Conservation (phyloP, 164 flowering plant genomes). For the Houttuynia cordata region DNA sequence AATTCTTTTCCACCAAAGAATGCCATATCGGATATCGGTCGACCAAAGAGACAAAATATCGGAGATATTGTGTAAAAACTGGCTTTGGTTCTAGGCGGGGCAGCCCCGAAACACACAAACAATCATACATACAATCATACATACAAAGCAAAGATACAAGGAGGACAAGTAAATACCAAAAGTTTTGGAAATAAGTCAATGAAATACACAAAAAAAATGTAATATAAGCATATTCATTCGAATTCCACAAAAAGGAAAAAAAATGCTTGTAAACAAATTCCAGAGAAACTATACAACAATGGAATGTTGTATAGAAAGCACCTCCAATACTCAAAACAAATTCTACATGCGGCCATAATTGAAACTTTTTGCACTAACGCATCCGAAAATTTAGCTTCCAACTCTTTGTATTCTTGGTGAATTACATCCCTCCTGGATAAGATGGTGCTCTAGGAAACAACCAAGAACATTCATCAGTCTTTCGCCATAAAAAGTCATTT, state of each 20-base stretch:
- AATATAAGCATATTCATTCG: too few relatives aligned
- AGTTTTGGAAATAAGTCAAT: too few relatives aligned
- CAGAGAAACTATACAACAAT: neutral
- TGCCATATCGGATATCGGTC: too few relatives aligned
- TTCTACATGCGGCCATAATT: neutral
- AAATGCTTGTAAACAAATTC: neutral
- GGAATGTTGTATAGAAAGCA: neutral
- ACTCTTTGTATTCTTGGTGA: slow-evolving; percentile 41
- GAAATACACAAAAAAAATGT: too few relatives aligned
- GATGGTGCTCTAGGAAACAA: slow-evolving; percentile 49
- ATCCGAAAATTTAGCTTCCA: slow-evolving; percentile 63
- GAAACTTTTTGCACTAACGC: slow-evolving; percentile 38
- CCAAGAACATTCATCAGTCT: neutral
- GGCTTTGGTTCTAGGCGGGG: too few relatives aligned
- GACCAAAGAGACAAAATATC: too few relatives aligned
- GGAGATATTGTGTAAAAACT: too few relatives aligned
- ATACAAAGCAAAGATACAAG: too few relatives aligned
- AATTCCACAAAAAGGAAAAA: neutral
- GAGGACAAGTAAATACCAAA: too few relatives aligned
- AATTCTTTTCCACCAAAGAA: too few relatives aligned
- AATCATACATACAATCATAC: too few relatives aligned
- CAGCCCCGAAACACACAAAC: too few relatives aligned
- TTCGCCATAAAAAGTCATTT: neutral
- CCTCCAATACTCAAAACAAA: neutral
- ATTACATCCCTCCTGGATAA: slow-evolving; percentile 70